phyloP scores from a whole-genome alignment of 108 stramenopile genomes.

The Nitzschia palea region DNA sequence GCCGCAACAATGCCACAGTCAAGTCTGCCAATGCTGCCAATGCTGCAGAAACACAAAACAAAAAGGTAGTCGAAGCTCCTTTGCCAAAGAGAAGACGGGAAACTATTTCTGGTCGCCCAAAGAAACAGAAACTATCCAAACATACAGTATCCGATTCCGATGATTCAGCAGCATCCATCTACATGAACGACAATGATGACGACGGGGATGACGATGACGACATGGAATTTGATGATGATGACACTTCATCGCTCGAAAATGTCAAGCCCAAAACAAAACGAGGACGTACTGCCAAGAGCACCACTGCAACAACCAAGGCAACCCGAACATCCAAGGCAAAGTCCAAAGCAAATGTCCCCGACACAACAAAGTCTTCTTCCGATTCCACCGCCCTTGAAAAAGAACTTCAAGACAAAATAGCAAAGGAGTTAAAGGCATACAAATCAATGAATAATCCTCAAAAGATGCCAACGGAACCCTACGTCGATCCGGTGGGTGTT shows the following conservation, averaged over 20 bases:
- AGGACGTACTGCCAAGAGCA: background rate
- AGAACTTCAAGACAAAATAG: constrained; percentile 1
- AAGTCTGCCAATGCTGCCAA: background rate
- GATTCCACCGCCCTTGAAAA: constrained; percentile 2
- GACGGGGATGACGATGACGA: constrained; percentile 14
- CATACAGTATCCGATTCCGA: no score
- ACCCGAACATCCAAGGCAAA: background rate
- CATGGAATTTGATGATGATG: background rate
- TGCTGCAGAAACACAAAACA: no score
- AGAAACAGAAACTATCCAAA: no score
- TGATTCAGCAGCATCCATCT: no score
- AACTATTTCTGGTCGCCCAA: no score
- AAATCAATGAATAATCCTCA: constrained; percentile 41
- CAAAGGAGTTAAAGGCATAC: constrained; percentile 23
- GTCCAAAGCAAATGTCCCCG: background rate
- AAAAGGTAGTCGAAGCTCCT: no score
- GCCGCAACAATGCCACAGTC: background rate
- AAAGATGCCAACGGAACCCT: constrained; percentile 42
- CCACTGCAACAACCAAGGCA: background rate
- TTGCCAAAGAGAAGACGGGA: no score
- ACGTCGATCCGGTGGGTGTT: constrained; percentile 72
- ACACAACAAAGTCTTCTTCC: background rate
- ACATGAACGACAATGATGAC: background rate
- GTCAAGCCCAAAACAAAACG: background rate
- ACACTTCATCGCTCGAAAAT: background rate